Evolutionary conservation across 1,284 basidiomycete species (phyloP).

Genomic region (Leucoagaricus sp.): DNA sequence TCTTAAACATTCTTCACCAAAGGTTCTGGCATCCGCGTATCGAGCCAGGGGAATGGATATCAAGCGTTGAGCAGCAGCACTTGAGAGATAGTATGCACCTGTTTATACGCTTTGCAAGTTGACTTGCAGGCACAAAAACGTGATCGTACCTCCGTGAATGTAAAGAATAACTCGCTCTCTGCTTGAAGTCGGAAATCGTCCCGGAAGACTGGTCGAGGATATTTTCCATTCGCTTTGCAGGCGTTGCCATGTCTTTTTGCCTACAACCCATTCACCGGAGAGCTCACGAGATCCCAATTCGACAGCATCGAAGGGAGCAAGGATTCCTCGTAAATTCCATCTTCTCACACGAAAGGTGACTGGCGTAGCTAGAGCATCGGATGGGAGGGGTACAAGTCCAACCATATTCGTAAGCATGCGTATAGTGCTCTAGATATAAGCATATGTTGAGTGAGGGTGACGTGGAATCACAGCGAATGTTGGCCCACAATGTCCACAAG

Average conservation of each 20-base stretch:
- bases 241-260: conserved; percentile 86
- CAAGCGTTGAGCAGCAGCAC: conserved; percentile 90
- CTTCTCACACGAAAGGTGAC: conserved; percentile 87
- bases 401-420: conserved; percentile 82
- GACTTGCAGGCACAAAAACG: background rate
- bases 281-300: conserved; percentile 81
- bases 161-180: conserved; percentile 90
- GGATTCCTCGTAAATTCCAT: conserved; percentile 75
- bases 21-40: conserved; percentile 90
- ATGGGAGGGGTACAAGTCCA: conserved; percentile 85
- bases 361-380: conserved; percentile 93
- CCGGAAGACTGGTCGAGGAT: conserved; percentile 24
- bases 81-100: conserved; percentile 95
- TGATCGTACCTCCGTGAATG: conserved; percentile 82
- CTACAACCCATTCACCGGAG: conserved; percentile 96
- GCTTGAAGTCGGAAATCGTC: conserved; percentile 26
- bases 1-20: conserved; percentile 58
- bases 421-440: conserved; percentile 57
- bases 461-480: background rate
- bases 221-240: conserved; percentile 84
- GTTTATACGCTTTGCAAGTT: conserved; percentile 5
- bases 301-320: conserved; percentile 72
- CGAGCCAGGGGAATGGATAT: conserved; percentile 93
- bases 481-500: conserved; percentile 80
- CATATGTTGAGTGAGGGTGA: background rate